Base-by-base conservation (phyloP, 2,329 filamentous ascomycete species). In the Fusarium buxicola region DNA sequence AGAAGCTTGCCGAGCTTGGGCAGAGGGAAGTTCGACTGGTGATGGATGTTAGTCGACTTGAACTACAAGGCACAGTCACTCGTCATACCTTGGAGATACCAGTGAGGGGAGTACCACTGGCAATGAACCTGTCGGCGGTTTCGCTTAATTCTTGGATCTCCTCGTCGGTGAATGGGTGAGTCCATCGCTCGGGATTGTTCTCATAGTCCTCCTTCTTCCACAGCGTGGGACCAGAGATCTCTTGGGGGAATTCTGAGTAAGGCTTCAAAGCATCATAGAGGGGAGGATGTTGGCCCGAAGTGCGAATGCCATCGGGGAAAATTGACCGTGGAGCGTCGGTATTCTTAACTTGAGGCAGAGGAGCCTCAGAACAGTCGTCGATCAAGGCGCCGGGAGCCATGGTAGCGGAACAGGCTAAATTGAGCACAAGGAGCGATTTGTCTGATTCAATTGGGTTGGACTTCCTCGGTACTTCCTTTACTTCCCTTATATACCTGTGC, bases 211-310 rank as follows among this genome's bases (percentile, higher is more conserved):
- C 84, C 8, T 84, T 82, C 55, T 84, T 82, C 92, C 92, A 95
- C 30, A 92, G 86, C 0, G 90, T 94, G 1, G 86, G 86, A 7
- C 91, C 91, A 0, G 82, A 81, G 72, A 94, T 92, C 60, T 89
- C 78, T 58, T 85, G 84, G 44, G 91, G 91, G 72, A 94, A 94
- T 11, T 84, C 82, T 0, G 84, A 81, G 75, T 92, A 94, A 1
- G 89, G 85, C 52, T 78, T 81, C 13, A 94, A 74, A 3, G 82
- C 77, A 31, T 88, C 80, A 70, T 89, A 89, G 21, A 91, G 76
- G 3, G 92, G 92, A 27, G 84, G 81, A 65, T 92, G 89, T 73
- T 94, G 92, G 31, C 92, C 92, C 1, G 89, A 84, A 1, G 83
- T 85, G 16, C 80, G 77, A 65, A 82, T 81, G 35, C 80, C 80